Evolutionary conservation across 805 yeast genomes (phyloP).

Genomic region (Candida endomychidarum): DNA sequence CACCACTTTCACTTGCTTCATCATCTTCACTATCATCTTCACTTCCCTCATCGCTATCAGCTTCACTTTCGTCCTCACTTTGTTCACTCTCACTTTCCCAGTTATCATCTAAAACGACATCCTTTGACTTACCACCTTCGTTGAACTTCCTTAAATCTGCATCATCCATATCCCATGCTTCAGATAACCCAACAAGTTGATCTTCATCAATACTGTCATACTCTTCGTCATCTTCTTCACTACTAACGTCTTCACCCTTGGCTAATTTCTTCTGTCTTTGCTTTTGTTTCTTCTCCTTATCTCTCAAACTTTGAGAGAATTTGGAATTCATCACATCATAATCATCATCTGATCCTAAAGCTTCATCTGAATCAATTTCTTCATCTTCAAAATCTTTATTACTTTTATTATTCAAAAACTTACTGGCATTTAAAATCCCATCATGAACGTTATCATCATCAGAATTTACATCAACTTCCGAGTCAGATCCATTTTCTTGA

Average conservation of each 20-base stretch:
- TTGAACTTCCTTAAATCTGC: constrained; percentile 35
- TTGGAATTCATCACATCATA: constrained; percentile 61
- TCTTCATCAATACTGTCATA: constrained; percentile 75
- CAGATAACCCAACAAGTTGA: constrained; percentile 75
- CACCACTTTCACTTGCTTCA: constrained; percentile 13
- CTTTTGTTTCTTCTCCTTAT: constrained; percentile 42
- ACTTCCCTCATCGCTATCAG: constrained; percentile 18
- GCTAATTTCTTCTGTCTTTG: constrained; percentile 27
- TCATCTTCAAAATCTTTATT: constrained; percentile 51
- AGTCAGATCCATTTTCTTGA: constrained; percentile 25
- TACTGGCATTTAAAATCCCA: constrained; percentile 43
- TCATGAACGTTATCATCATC: constrained; percentile 19
- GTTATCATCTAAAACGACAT: constrained; percentile 28
- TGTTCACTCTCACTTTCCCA: constrained; percentile 21
- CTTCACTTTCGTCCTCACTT: constrained; percentile 8
- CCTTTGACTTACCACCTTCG: constrained; percentile 12
- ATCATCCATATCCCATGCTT: constrained; percentile 85
- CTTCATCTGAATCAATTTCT: constrained; percentile 84
- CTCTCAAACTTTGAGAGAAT: constrained; percentile 69
- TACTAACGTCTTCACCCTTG: constrained; percentile 32
- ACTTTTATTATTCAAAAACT: constrained; percentile 28
- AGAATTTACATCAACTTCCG: constrained; percentile 1
- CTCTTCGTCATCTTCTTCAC: constrained; percentile 50
- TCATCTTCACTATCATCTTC: constrained; percentile 12
- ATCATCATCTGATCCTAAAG: constrained; percentile 79